Evolutionary conservation across 2,329 filamentous ascomycete genomes (phyloP), one percentile per base, ranked within the genome.

Genomic region (Atkinsonella hypoxylon): DNA sequence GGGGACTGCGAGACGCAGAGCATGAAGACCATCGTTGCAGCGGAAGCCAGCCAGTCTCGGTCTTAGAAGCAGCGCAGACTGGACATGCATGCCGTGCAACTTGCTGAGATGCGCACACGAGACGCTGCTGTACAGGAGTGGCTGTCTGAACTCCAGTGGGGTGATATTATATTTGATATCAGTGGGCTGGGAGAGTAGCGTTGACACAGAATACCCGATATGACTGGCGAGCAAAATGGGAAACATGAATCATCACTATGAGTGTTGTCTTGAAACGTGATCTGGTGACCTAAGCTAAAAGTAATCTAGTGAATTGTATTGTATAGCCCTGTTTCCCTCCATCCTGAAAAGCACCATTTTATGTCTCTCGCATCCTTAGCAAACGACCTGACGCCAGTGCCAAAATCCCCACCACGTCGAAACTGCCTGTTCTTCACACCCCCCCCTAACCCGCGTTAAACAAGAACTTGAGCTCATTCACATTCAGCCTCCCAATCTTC

Each of bases 381-480:
- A 40, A 40, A 10, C 38, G 18, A 40, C n/a, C 38, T 5, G 38
- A 40, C 38, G 38, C 38, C 38, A 40, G 8, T 40, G 38, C 38
- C 38, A 26, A 26, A 26, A 1, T 5, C 8, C 26, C 26, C 26
- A 26, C 26, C 26, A 26, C 26, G 26, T 5, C 7, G 8, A 7
- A 26, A 5, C 4, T 26, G 26, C 8, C 5, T 22, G 20, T 22
- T 22, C 8, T 7, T 26, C 8, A 7, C 26, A 7, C 26, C 4
- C 26, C 39, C 9, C 53, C 30, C 48, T 38, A 48, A 2, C 8
- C 50, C 18, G 55, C 48, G 48, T 64, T 66, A 54, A 91, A 88
- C 53, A 94, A 71, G 59, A 79, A 89, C 40, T 75, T 78, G 44
- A 94, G 73, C 58, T 94, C 86, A 34, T 72, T 71, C 1, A 76